These are phyloP conservation scores for Pythium phragmitis DNA, from an alignment of 352 stramenopile genomes.

Conservation along the genomic window DNA sequence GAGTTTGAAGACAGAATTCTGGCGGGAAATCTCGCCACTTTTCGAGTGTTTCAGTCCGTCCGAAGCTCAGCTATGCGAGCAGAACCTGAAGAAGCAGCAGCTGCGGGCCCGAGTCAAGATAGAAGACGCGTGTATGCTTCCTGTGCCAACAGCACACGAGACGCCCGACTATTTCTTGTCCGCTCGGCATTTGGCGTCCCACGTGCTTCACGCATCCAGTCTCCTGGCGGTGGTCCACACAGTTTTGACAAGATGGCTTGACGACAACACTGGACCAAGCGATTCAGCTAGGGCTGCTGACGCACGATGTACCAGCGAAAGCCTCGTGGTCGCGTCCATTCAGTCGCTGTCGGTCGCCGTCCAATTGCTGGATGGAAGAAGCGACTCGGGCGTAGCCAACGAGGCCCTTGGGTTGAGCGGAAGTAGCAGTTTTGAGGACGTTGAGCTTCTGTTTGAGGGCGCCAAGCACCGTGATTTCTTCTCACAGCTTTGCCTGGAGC, in stretches of 20 bases:
- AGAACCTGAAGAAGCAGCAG: constrained; percentile 60
- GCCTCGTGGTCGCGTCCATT: constrained; percentile 51
- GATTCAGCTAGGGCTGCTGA: constrained; percentile 7
- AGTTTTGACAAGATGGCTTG: constrained; percentile 39
- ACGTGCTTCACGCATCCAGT: constrained; percentile 51
- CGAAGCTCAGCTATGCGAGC: constrained; percentile 69
- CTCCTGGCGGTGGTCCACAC: constrained; percentile 42
- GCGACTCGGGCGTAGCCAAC: neutral
- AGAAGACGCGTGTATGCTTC: constrained; percentile 18
- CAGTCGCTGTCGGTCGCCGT: constrained; percentile 53
- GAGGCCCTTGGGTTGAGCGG: neutral
- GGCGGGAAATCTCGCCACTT: constrained; percentile 52
- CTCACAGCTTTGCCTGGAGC: constrained; percentile 8
- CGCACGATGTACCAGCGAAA: constrained; percentile 38
- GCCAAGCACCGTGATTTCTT: constrained; percentile 6
- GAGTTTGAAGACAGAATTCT: constrained; percentile 55
- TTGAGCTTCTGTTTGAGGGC: neutral
- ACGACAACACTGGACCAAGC: constrained; percentile 4
- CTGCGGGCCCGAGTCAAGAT: constrained; percentile 11
- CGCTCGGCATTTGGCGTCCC: constrained; percentile 15
- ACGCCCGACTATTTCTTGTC: constrained; percentile 9
- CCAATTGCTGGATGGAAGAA: constrained; percentile 14
- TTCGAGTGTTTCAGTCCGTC: constrained; percentile 81
- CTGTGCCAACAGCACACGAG: neutral
- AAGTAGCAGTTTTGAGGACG: neutral